A percentile compares a stretch with the other conserved stretches of the same genome.
phyloP scores from a whole-genome alignment of 768 basidiomycete species.

The Termitomyces heimii region DNA sequence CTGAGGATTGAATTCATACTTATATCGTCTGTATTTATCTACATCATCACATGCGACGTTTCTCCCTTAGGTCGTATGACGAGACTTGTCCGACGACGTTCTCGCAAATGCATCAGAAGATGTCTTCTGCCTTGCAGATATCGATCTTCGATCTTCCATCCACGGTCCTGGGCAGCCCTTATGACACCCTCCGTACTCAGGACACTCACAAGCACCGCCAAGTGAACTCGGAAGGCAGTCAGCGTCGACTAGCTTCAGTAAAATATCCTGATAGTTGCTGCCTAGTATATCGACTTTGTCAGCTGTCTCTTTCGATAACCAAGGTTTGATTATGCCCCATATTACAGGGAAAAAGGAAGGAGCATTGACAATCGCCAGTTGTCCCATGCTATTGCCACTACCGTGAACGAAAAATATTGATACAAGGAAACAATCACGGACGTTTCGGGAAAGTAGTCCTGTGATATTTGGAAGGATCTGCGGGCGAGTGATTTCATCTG shows the following conservation, averaged over 20 bases:
- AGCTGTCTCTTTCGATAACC: constrained; percentile 68
- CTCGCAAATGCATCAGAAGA: neutral
- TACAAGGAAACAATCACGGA: constrained; percentile 22
- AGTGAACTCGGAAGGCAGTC: constrained; percentile 56
- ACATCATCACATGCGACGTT: neutral
- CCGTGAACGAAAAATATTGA: neutral
- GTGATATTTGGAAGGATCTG: constrained; percentile 65
- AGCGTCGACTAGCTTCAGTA: constrained; percentile 55
- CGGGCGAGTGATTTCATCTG: constrained; percentile 63
- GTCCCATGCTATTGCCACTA: constrained; percentile 51
- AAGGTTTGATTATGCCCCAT: constrained; percentile 63
- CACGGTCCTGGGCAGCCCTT: constrained; percentile 66
- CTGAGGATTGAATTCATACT: too few relatives aligned
- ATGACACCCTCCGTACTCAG: constrained; percentile 48
- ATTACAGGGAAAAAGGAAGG: constrained; percentile 69
- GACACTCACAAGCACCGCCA: constrained; percentile 65
- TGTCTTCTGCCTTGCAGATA: constrained; percentile 22
- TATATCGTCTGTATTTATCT: too few relatives aligned
- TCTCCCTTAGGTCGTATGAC: neutral
- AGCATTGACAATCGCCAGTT: constrained; percentile 66
- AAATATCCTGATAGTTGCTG: constrained; percentile 45
- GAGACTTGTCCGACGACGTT: neutral
- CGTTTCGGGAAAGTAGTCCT: constrained; percentile 79
- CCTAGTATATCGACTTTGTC: constrained; percentile 66
- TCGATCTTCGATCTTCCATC: constrained; percentile 56